Base-by-base conservation (phyloP, 768 basidiomycete species). In the Pleurotus sapidus region DNA sequence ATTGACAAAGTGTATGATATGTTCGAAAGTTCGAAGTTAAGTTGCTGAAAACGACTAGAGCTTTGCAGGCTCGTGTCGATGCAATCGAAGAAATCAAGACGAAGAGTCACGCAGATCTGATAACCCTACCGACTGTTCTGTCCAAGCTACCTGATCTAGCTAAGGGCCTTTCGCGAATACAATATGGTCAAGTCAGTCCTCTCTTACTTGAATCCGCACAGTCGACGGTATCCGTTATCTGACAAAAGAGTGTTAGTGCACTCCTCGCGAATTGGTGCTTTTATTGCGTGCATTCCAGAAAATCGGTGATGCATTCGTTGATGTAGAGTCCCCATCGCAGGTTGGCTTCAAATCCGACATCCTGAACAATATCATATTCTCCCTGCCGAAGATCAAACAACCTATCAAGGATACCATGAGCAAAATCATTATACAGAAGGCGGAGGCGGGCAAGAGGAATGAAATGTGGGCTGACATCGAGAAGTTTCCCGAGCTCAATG, bases 121-220 rank as follows among this genome's bases (percentile, higher is more conserved):
- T 82, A 37, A 80, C 78, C 34, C 77, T 96, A n/a, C 83, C 89
- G 15, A 77, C 82, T 37, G 67, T 84, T n/a, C 74, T 96, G 56
- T 86, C 74, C 65, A 82, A 81, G 34, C 77, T 94, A n/a, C 94
- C 95, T 0, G 95, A 98, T 68, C 82, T 98, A 46, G 85, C 89
- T 0, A 88, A 83, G 66, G 96, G 96, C 0, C 73, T 98, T 14
- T 89, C 87, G 59, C 77, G 94, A 27, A 89, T 98, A 30, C 93
- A 95, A 65, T 96, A 96, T 63, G 91, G 93, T 47, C 91, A 93
- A 76, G 93, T 93, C 61, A 61, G 75, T 61, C 17, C n/a, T 37
- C 20, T 8, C 34, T 38, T 25, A 40, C 37, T 46, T n/a, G 47
- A 27, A 0, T 23, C 12, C 46, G 18, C 39, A 30, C 39, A 38